Evolutionary conservation across 257 asterid genomes (phyloP), one percentile per base, ranked within the genome.

Genomic region (Echium plantagineum): DNA sequence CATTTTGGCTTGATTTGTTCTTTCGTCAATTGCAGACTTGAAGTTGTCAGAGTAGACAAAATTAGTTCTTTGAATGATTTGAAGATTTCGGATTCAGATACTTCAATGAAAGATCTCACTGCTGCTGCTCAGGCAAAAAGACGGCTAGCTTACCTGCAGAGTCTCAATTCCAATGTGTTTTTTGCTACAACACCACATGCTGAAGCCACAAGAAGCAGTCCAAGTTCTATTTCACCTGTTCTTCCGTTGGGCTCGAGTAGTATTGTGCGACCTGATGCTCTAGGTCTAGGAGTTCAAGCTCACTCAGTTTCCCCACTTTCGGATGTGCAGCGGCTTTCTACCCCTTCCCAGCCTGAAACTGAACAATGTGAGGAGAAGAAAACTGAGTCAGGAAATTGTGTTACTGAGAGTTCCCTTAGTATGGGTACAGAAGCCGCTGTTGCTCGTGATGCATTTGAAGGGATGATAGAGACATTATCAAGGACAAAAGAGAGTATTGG

Each of bases 401-500:
- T 83, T 53, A 74, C 84, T 73, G 95, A 81, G 66, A 85, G 85
- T 65, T 83, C 94, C 21, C 79, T 91, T 66, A 91, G 95, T 68
- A 94, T 95, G 62, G 94, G 78, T 65, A 83, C 95, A 64, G 98
- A 91, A 77, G 97, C 98, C 61, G 90, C 94, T 80, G 97, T 91
- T 78, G 88, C 97, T 75, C 96, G 96, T 77, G 98, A 91, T 78
- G 87, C 98, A 63, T 91, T 91, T 77, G 95, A 91, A 75, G 98
- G 98, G 63, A 91, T 91, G 98, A 81, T 91, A 77, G 98, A 91
- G 82, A 91, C 98, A 47, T 80, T 91, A 66, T 88, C 98, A 57
- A 86, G 98, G 83, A 88, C 98, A 68, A 91, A 91, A 70, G 98
- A 91, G 75, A 91, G 98, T 70, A 91, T 91, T 56, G 97, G 98